phyloP scores from a whole-genome alignment of 306 rosid genomes.

The Vigna nakashimae region DNA sequence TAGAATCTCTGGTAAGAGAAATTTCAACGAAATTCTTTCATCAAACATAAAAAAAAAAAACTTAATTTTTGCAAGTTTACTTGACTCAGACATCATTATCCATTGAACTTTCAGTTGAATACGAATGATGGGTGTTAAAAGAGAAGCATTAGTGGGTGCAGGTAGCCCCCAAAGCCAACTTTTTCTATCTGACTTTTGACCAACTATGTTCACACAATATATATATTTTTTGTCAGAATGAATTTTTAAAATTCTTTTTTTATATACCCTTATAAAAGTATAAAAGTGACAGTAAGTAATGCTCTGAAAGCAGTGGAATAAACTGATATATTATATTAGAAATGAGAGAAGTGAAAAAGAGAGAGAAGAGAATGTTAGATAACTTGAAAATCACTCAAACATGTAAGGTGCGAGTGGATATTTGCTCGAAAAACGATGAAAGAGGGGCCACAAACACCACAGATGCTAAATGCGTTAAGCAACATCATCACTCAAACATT shows the following conservation, averaged over 20 bases:
- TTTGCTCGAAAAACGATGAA: conserved; percentile 54
- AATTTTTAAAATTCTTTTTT: too few relatives aligned
- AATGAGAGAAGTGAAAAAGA: conserved; percentile 24
- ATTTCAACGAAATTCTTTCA: conserved; percentile 5
- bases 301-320: neutral
- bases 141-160: conserved; percentile 51
- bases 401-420: conserved; percentile 56
- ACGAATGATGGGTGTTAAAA: conserved; percentile 41
- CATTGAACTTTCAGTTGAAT: conserved; percentile 16
- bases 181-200: conserved; percentile 53
- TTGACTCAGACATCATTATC: conserved; percentile 23
- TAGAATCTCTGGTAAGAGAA: neutral
- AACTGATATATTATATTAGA: neutral
- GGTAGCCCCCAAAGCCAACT: conserved; percentile 46
- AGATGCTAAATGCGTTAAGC: conserved; percentile 74
- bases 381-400: conserved; percentile 64
- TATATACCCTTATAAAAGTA: neutral
- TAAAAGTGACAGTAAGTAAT: neutral
- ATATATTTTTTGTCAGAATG: too few relatives aligned
- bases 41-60: neutral
- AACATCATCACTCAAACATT: conserved; percentile 53
- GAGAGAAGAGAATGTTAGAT: conserved; percentile 36
- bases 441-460: neutral
- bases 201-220: conserved; percentile 11
- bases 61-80: neutral